Evolutionary conservation across 331 rosid species (phyloP).

Genomic region (Pyrus hybrid): DNA sequence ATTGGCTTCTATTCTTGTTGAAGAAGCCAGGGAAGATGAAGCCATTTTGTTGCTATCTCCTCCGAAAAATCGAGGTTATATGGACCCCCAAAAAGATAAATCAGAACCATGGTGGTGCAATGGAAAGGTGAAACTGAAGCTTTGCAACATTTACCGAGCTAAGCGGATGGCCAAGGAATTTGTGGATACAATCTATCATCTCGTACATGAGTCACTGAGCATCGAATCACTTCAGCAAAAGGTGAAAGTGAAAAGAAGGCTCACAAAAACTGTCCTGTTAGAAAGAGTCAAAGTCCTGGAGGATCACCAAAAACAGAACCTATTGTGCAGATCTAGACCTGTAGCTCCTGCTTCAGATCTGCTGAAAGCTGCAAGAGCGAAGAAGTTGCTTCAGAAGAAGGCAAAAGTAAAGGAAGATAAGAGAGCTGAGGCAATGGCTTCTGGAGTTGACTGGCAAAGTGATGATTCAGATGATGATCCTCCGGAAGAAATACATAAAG

Average conservation of each 20-base stretch:
- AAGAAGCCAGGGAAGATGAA: constrained; percentile 67
- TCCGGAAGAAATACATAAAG: constrained; percentile 37
- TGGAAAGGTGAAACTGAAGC: constrained; percentile 61
- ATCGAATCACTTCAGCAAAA: constrained; percentile 51
- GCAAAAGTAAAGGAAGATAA: constrained; percentile 53
- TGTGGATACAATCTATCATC: constrained; percentile 57
- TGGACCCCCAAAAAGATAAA: constrained; percentile 38
- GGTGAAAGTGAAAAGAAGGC: constrained; percentile 69
- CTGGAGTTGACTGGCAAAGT: constrained; percentile 63
- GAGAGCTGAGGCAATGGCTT: constrained; percentile 67
- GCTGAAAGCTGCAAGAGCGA: constrained; percentile 78
- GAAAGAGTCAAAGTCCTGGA: constrained; percentile 52
- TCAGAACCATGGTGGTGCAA: constrained; percentile 71
- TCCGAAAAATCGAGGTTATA: constrained; percentile 36
- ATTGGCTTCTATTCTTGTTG: constrained; percentile 80
- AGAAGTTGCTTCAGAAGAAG: constrained; percentile 57
- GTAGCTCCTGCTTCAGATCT: constrained; percentile 54
- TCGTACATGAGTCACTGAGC: constrained; percentile 57
- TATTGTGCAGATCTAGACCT: constrained; percentile 57
- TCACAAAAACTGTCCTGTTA: constrained; percentile 48
- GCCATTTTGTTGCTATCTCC: constrained; percentile 72
- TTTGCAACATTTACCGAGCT: constrained; percentile 50
- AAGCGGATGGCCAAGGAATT: constrained; percentile 62
- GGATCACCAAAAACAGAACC: constrained; percentile 46
- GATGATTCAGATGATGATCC: constrained; percentile 77